Evolutionary conservation across 2,329 filamentous ascomycete species (phyloP).

Genomic region (Fusarium pilosicola): DNA sequence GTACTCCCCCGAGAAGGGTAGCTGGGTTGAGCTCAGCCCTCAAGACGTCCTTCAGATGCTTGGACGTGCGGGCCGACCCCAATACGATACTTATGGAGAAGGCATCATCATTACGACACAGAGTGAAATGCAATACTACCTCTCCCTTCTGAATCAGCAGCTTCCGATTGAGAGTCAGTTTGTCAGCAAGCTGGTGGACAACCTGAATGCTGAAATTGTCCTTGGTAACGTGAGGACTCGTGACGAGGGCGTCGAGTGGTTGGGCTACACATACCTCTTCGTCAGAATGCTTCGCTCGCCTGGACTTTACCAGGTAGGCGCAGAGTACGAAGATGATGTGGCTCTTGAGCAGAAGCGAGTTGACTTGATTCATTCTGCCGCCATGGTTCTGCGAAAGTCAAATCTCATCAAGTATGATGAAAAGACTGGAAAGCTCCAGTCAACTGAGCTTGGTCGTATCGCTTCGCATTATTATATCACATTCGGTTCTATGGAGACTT

Average conservation of each 20-base stretch:
- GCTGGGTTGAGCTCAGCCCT: conserved; percentile 96
- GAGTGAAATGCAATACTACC: conserved; percentile 94
- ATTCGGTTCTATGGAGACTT: conserved; percentile 94
- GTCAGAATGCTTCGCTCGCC: conserved; percentile 97
- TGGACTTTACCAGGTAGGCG: conserved; percentile 92
- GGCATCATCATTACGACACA: conserved; percentile 99
- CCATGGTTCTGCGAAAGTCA: conserved; percentile 84
- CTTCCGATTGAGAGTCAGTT: conserved; percentile 97
- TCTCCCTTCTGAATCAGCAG: conserved; percentile 96
- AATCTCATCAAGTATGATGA: conserved; percentile 95
- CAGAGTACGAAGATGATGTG: conserved; percentile 93
- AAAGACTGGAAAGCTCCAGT: conserved; percentile 86
- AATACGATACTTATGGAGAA: conserved; percentile 97
- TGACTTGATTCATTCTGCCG: conserved; percentile 96
- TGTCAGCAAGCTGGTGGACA: conserved; percentile 91
- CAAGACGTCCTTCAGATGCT: conserved; percentile 99
- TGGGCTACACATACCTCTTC: conserved; percentile 97
- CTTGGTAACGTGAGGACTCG: conserved; percentile 90
- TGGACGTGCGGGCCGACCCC: conserved; percentile 93
- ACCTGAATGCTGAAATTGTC: conserved; percentile 95
- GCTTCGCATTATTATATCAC: conserved; percentile 99
- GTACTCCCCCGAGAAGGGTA: conserved; percentile 98
- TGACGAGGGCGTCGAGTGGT: conserved; percentile 98
- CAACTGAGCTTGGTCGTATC: conserved; percentile 93
- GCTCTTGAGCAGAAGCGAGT: conserved; percentile 95